A percentile compares a stretch with the other conserved stretches of the same genome.
Conservation (phyloP, 148 eudicot genomes). For the Limonium bicolor region DNA sequence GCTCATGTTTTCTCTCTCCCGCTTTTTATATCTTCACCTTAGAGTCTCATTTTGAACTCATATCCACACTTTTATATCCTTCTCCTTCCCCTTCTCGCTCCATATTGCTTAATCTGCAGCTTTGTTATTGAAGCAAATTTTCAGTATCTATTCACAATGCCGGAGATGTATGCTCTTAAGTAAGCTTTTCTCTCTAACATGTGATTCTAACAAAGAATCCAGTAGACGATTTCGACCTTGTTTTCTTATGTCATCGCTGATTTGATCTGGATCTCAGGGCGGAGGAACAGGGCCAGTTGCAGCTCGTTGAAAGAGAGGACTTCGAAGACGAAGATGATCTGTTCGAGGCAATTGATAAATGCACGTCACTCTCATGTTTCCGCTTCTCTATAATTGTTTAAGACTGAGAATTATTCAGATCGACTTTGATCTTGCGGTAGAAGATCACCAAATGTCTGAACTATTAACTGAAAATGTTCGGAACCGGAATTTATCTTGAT, state of each 20-base stretch:
- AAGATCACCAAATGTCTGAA: too few relatives aligned
- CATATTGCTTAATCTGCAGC: background rate
- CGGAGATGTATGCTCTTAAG: background rate
- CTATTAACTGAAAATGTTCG: too few relatives aligned
- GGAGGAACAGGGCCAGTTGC: conserved; percentile 68
- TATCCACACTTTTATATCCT: too few relatives aligned
- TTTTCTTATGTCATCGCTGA: conserved; percentile 1
- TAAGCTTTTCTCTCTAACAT: background rate
- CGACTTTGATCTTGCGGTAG: too few relatives aligned
- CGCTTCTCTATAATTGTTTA: too few relatives aligned
- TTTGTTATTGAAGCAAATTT: background rate
- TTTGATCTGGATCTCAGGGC: conserved; percentile 23
- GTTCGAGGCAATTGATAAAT: conserved; percentile 75
- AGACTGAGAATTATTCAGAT: too few relatives aligned
- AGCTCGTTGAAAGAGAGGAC: conserved; percentile 75
- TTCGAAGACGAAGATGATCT: conserved; percentile 81
- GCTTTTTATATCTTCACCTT: too few relatives aligned
- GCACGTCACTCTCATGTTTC: conserved; percentile 22
- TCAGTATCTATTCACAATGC: background rate
- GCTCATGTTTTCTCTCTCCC: too few relatives aligned
- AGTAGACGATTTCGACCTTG: too few relatives aligned
- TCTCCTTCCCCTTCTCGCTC: background rate
- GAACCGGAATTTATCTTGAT: too few relatives aligned
- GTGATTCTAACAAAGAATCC: background rate
- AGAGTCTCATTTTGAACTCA: too few relatives aligned